Evolutionary conservation across 2,329 filamentous ascomycete species (phyloP).

Genomic region (Exophiala spinifera): DNA sequence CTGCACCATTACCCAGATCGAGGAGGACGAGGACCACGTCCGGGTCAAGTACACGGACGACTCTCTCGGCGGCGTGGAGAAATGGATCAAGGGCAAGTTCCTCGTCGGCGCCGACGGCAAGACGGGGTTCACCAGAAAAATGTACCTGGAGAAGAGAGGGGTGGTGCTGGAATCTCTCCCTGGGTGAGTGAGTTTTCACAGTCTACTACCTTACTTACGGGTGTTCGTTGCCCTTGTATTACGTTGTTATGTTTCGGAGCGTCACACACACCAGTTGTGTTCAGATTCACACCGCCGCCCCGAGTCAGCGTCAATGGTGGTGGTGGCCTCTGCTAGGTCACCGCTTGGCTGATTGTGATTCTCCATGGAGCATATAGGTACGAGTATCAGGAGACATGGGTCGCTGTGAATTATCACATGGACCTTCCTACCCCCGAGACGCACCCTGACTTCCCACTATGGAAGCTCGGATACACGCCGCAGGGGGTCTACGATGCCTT

Average conservation of each 20-base stretch:
- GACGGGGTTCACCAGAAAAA: constrained; percentile 45
- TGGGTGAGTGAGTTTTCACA: neutral
- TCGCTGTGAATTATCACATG: constrained; percentile 48
- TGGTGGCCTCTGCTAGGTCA: too few species aligned
- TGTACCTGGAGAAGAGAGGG: constrained; percentile 45
- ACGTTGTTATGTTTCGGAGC: too few species aligned
- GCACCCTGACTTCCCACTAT: constrained; percentile 50
- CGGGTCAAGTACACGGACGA: constrained; percentile 27
- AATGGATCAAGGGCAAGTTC: constrained; percentile 29
- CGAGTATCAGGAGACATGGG: constrained; percentile 40
- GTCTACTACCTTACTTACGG: too few species aligned
- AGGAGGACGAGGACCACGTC: constrained; percentile 16
- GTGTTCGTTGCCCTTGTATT: too few species aligned
- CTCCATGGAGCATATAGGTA: constrained; percentile 9
- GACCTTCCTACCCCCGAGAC: constrained; percentile 43
- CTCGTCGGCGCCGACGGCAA: constrained; percentile 50
- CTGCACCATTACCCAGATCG: constrained; percentile 19
- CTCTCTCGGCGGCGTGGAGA: constrained; percentile 10
- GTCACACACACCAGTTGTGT: too few species aligned
- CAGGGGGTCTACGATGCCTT: constrained; percentile 49
- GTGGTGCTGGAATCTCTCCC: constrained; percentile 37
- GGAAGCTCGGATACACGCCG: constrained; percentile 46
- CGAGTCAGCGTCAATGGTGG: too few species aligned
- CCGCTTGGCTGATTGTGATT: too few species aligned
- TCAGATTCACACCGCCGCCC: too few species aligned